These are phyloP conservation scores for Aspergillus funiculosus DNA, from an alignment of 495 filamentous ascomycete genomes.

Conservation along the genomic window DNA sequence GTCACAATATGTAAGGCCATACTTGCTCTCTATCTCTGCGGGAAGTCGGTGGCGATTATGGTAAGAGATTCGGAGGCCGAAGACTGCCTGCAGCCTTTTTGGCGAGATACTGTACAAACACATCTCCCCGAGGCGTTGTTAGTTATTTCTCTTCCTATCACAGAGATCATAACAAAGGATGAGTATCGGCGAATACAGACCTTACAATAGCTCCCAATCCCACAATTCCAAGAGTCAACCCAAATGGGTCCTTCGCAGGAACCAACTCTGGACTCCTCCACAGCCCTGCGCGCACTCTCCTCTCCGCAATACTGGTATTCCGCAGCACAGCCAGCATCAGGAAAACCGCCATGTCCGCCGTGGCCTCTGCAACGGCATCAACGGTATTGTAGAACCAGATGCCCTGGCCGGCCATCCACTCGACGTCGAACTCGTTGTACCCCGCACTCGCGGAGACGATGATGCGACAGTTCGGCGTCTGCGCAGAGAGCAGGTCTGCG, in stretches of 20 bases:
- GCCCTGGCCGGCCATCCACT: constrained; percentile 32
- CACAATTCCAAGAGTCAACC: constrained; percentile 57
- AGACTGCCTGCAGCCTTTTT: constrained; percentile 35
- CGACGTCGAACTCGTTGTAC: constrained; percentile 38
- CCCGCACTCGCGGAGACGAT: constrained; percentile 32
- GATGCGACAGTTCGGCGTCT: constrained; percentile 27
- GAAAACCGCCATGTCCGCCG: constrained; percentile 63
- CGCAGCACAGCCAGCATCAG: constrained; percentile 62
- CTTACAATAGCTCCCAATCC: constrained; percentile 74
- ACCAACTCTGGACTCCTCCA: constrained; percentile 36
- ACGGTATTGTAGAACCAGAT: constrained; percentile 58
- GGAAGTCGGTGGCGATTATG: constrained; percentile 47
- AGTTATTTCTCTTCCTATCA: background rate
- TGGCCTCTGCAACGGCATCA: constrained; percentile 63
- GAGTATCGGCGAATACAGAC: background rate
- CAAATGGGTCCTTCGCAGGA: constrained; percentile 46
- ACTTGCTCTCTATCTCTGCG: constrained; percentile 27
- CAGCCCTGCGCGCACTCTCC: constrained; percentile 41
- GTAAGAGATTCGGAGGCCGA: constrained; percentile 55
- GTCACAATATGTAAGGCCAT: constrained; percentile 13
- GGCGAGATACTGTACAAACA: constrained; percentile 29
- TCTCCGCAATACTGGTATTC: constrained; percentile 49
- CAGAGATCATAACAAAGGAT: no score
- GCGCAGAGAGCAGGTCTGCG: constrained; percentile 24
- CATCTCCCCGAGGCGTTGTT: no score